phyloP scores from a whole-genome alignment of 1,139 yeast genomes.

The Zygoascus meyerae region DNA sequence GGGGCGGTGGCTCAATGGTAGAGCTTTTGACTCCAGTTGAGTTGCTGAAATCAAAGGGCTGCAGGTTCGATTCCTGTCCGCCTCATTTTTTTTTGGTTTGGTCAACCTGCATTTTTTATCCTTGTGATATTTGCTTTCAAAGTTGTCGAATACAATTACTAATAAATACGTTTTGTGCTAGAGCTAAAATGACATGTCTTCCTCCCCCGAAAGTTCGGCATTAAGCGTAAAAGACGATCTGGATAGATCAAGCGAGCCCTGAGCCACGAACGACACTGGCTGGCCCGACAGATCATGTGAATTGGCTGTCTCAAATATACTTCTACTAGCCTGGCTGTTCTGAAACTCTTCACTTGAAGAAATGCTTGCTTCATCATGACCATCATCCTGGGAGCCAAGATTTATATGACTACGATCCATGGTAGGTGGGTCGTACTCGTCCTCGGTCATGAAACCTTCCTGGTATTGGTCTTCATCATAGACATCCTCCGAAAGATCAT shows the following conservation, averaged over 20 bases:
- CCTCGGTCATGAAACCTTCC: slow-evolving; percentile 17
- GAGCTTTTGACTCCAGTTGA: slow-evolving; percentile 85
- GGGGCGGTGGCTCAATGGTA: slow-evolving; percentile 93
- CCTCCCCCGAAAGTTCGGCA: slow-evolving; percentile 3
- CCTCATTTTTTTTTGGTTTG: slow-evolving; percentile 33
- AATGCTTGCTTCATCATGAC: background rate
- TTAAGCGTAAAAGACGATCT: background rate
- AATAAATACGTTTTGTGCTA: background rate
- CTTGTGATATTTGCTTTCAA: too few species aligned
- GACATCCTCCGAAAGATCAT: slow-evolving; percentile 18
- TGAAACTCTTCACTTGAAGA: too few species aligned
- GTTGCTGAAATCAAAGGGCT: slow-evolving; percentile 57
- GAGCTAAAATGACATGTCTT: slow-evolving; percentile 5
- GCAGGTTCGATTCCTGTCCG: slow-evolving; percentile 77
- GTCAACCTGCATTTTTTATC: too few species aligned
- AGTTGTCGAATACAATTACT: background rate
- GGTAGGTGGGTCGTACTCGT: slow-evolving; percentile 12
- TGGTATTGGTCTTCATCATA: slow-evolving; percentile 19
- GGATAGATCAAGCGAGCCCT: background rate
- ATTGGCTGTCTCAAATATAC: background rate
- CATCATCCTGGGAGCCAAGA: background rate
- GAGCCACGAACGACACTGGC: background rate
- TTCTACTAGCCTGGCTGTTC: too few species aligned
- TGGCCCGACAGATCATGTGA: background rate
- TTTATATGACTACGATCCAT: background rate